Base-by-base conservation (phyloP, 768 basidiomycete genomes). In the Pulveroboletus sp. region DNA sequence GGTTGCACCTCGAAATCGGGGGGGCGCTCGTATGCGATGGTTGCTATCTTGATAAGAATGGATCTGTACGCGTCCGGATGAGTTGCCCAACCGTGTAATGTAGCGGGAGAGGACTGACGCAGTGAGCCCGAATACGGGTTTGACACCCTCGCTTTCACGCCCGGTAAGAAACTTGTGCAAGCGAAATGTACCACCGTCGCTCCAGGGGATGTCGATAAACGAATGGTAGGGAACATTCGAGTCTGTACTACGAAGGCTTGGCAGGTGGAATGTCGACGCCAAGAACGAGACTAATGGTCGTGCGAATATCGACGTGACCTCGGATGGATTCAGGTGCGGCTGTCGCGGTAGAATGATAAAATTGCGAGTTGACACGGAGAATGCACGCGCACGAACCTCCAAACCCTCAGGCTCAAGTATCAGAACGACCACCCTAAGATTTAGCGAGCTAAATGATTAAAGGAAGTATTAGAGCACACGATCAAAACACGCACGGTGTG, bases 41-140 rank as follows among this genome's bases (percentile, higher is more conserved):
- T 60, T 1, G 82, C 81, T 5, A 70, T 70, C 21, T 67, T 68
- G 43, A 84, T 76, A 19, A 83, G 67, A 41, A 84, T 80, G 1
- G 74, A 68, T 10, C 80, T 82, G 52, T 29, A 21, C 7, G 35
- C 4, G 23, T 17, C 21, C n/a, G 12, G 8, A 29, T 36, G 17
- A 35, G 43, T 17, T 13, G 11, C 24, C 19, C 14, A 12, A 14
- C 9, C 34, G 2, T 14, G 33, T 16, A 17, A 12, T 16, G 24
- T 33, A 16, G 13, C 2, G 21, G 9, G 11, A 21, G 10, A 21
- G 19, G 7, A 78, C 87, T 53, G 63, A 94, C 90, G 91, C 82
- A 24, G 92, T 95, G 9, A 95, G 68, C 8, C 92, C 92, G 56
- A 83, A 90, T 0, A 94, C 80, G n/a, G 92, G 92, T 59, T 91